Conservation (phyloP, 805 yeast genomes). For the Lachancea waltii region DNA sequence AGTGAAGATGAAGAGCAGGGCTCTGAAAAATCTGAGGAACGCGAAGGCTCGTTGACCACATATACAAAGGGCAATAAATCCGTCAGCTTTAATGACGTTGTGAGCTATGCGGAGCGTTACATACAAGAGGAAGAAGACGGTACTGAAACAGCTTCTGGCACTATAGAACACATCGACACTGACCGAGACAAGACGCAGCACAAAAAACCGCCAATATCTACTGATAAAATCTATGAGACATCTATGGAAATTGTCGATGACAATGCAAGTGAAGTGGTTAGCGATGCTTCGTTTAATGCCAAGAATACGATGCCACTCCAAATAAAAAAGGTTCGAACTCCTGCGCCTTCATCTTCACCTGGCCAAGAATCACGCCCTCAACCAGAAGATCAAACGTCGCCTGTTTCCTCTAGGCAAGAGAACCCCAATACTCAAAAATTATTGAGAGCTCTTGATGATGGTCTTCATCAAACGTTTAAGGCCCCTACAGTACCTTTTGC, state of each 20-base stretch:
- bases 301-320: conserved; percentile 26
- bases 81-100: conserved; percentile 31
- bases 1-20: conserved; percentile 6
- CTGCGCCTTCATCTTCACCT: neutral
- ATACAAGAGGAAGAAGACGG: conserved; percentile 20
- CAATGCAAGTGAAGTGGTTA: conserved; percentile 28
- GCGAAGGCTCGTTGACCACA: conserved; percentile 6
- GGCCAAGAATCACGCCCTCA: neutral
- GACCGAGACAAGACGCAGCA: conserved; percentile 17
- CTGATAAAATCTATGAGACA: conserved; percentile 36
- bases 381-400: neutral
- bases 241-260: conserved; percentile 24
- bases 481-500: conserved; percentile 29
- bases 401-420: neutral
- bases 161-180: conserved; percentile 19
- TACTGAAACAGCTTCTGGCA: conserved; percentile 12
- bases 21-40: conserved; percentile 3
- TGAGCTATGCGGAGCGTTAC: conserved; percentile 30
- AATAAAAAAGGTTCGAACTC: conserved; percentile 18
- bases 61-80: conserved; percentile 26
- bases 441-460: conserved; percentile 14
- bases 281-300: conserved; percentile 31
- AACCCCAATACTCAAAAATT: neutral
- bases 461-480: conserved; percentile 21
- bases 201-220: conserved; percentile 11